phyloP scores from a whole-genome alignment of 148 eudicot species.

The Rhododendron simsii region DNA sequence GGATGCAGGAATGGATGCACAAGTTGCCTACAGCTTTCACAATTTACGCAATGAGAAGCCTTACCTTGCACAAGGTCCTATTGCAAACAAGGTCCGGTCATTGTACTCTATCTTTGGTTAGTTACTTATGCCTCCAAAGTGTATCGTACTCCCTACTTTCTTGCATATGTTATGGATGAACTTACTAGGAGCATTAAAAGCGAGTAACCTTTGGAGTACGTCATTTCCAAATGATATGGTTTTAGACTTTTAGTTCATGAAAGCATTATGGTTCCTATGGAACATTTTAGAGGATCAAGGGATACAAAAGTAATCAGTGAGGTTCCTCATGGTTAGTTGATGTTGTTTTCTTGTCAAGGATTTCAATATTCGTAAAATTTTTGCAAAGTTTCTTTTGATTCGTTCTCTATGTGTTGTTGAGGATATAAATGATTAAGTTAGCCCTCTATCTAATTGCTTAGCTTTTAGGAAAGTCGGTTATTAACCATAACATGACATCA shows the following conservation, averaged over 20 bases:
- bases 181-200: neutral
- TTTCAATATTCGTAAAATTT: neutral
- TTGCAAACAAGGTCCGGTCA: slow-evolving; percentile 68
- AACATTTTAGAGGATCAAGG: neutral
- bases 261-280: neutral
- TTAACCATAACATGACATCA: neutral
- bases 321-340: neutral
- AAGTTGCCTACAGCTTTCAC: slow-evolving; percentile 87
- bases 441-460: neutral
- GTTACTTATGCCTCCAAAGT: neutral
- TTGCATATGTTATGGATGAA: neutral
- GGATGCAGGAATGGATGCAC: slow-evolving; percentile 87
- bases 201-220: neutral
- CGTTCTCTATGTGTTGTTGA: neutral
- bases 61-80: slow-evolving; percentile 89
- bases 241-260: neutral
- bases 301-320: neutral
- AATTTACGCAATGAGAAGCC: slow-evolving; percentile 85
- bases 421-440: neutral
- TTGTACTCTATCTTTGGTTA: neutral
- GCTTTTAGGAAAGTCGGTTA: neutral
- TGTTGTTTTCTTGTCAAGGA: neutral
- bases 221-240: neutral
- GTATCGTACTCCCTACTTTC: neutral
- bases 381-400: neutral